phyloP scores from a whole-genome alignment of 352 stramenopile species.

The Globisporangium solare region DNA sequence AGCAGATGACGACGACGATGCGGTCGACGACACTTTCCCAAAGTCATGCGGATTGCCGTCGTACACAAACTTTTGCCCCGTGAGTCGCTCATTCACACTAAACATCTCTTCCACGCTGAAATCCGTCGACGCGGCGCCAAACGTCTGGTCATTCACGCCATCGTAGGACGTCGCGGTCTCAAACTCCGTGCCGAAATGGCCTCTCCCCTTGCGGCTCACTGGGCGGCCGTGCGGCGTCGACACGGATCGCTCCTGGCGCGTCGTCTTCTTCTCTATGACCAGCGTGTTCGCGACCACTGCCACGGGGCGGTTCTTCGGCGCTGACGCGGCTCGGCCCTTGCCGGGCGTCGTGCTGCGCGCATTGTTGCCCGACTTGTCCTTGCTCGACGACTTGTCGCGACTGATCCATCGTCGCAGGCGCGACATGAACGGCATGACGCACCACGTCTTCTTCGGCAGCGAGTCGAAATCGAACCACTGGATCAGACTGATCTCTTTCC shows the following conservation, averaged over 20 bases:
- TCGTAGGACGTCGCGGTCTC: slow-evolving; percentile 79
- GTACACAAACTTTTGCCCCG: slow-evolving; percentile 91
- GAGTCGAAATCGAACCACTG: slow-evolving; percentile 88
- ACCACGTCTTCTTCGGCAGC: slow-evolving; percentile 93
- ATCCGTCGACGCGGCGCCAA: slow-evolving; percentile 65
- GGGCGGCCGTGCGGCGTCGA: slow-evolving; percentile 63
- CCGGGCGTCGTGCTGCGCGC: slow-evolving; percentile 24
- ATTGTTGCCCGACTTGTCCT: slow-evolving; percentile 30
- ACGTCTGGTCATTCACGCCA: slow-evolving; percentile 85
- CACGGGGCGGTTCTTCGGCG: slow-evolving; percentile 64
- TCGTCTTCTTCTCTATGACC: slow-evolving; percentile 30
- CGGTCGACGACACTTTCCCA: slow-evolving; percentile 42
- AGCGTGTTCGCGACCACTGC: slow-evolving; percentile 29
- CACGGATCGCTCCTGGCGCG: slow-evolving; percentile 40
- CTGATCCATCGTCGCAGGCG: slow-evolving; percentile 90
- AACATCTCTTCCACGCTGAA: slow-evolving; percentile 96
- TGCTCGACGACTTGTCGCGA: slow-evolving; percentile 45
- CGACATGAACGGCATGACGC: slow-evolving; percentile 91
- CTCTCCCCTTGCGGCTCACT: slow-evolving; percentile 41
- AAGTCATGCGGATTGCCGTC: slow-evolving; percentile 95
- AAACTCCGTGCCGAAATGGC: slow-evolving; percentile 83
- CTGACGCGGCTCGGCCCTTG: slow-evolving; percentile 66
- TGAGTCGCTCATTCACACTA: slow-evolving; percentile 89
- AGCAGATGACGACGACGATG: background rate
- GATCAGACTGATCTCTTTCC: slow-evolving; percentile 94